Base-by-base conservation (phyloP, 208 protist species). In the Crithidia sp. region DNA sequence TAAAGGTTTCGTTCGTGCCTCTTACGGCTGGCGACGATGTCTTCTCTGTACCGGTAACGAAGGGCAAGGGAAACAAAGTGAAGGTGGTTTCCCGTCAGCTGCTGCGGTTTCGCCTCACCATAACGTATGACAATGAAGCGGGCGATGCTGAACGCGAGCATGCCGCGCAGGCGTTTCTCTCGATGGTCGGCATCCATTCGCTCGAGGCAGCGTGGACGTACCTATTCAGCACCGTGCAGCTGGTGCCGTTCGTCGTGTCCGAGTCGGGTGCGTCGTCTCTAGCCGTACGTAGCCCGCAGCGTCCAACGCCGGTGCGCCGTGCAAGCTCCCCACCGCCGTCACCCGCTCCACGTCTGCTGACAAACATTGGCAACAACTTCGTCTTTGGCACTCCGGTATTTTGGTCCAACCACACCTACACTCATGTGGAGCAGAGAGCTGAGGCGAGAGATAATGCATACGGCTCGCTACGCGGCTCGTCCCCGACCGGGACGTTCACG, bases 131-230 rank as follows among this genome's bases (percentile, higher is more conserved):
- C 45, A 85, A 87, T 53, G 64, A 68, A 44, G 60, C 28, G 13
- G 55, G 63, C 19, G 67, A 81, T 55, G 71, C 28, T 4, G 55
- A 78, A 12, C 67, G 65, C 53, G 49, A 68, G 47, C 55, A 76
- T 41, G 68, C 77, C 10, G 76, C 73, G 12, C 74, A 40, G 16
- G 64, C 76, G 2, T 81, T 90, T 47, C 77, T 87, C 41, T 73
- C 82, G 8, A 65, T 77, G 49, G 44, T 79, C 16, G 85, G 85
- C 19, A 71, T 84, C 52, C 80, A 77, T 63, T 79, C 81, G n/a
- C 80, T 90, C 55, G 53, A 57, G n/a, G 53, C 63, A 36, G 76
- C 83, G 49, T 90, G 85, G 85, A 28, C 63, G 47, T 79, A 82
- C 59, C 62, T 90, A 37, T 85, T 90, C 69, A 61, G 74, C 45